Evolutionary conservation across 2,329 filamentous ascomycete species (phyloP), one percentile per base, ranked within the genome.

Genomic region (Mycosphaerella arachidis): DNA sequence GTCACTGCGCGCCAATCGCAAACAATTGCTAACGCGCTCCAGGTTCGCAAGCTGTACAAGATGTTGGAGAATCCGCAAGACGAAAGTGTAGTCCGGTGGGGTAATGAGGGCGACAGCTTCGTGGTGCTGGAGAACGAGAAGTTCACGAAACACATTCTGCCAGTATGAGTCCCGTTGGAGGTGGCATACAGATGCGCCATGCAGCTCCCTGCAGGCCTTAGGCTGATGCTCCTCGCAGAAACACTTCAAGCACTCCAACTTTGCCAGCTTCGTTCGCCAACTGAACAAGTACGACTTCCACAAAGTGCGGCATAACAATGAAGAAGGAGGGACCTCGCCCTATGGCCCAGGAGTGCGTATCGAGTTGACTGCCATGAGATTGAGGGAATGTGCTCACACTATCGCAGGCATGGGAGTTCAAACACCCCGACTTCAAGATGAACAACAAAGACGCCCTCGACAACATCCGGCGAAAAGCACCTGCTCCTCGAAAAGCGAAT

Each of bases 41-140:
- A 97, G 92, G 92, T 97, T 79, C 92, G 93, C 81, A 97, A 97
- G 79, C 82, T 97, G 67, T 97, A 97, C 84, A 96, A 96, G 93
- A 99, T 99, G 94, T 81, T 99, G 70, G 93, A 97, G 77, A 95
- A 95, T 72, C 92, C 92, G 37, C 88, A 91, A 56, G 95, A 99
- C 75, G 87, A 92, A 69, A 88, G 89, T 62, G 92, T 97, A 62
- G 94, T 97, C 53, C 84, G 93, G 77, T 99, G 94, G 94, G 92
- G 92, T 61, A 91, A 96, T 67, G 88, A 92, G 65, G 92, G 92
- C 56, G 91, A 97, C 72, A 96, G 92, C 68, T 99, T 99, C 73
- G 93, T 99, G 60, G 95, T 99, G 54, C 81, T 97, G 56, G 94
- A 99, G 93, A 96, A 95, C 75, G 93, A 97, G 75, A 96, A 96